A percentile compares a stretch with the other conserved stretches of the same genome.
phyloP scores from a whole-genome alignment of 2,329 filamentous ascomycete species.

The Fusarium marasasianum region DNA sequence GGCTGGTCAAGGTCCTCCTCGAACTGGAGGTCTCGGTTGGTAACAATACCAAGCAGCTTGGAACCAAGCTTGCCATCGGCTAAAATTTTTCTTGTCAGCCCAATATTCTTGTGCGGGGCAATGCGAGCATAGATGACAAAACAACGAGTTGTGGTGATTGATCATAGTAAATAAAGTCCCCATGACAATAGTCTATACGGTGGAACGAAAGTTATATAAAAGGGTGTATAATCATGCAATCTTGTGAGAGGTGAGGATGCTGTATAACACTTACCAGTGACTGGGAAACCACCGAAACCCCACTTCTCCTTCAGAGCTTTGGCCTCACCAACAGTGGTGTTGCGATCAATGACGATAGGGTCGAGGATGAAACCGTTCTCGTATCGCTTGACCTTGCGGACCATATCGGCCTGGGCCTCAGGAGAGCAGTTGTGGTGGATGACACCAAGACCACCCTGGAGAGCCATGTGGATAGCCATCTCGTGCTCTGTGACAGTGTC shows the following conservation, averaged over 20 bases:
- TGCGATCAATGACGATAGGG: slow-evolving; percentile 88
- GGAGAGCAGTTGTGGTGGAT: slow-evolving; percentile 99
- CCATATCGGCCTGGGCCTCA: slow-evolving; percentile 97
- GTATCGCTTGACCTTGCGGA: slow-evolving; percentile 98
- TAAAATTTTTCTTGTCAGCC: slow-evolving; percentile 53
- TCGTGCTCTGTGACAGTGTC: slow-evolving; percentile 99
- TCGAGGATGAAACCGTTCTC: slow-evolving; percentile 99
- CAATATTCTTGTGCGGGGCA: slow-evolving; percentile 24
- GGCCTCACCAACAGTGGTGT: slow-evolving; percentile 89
- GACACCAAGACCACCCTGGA: slow-evolving; percentile 88
- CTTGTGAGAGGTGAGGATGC: slow-evolving; percentile 21
- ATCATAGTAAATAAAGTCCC: slow-evolving; percentile 66
- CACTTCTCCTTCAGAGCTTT: slow-evolving; percentile 95
- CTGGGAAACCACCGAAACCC: slow-evolving; percentile 98
- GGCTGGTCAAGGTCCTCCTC: slow-evolving; percentile 77
- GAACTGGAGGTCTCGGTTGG: slow-evolving; percentile 97
- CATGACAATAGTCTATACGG: slow-evolving; percentile 89
- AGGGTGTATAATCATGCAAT: slow-evolving; percentile 81
- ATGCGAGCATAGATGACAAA: slow-evolving; percentile 12
- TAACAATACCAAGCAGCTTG: slow-evolving; percentile 96
- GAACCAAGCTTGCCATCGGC: slow-evolving; percentile 93
- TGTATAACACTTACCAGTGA: slow-evolving; percentile 81
- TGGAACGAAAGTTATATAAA: slow-evolving; percentile 99
- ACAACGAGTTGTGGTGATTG: slow-evolving; percentile 26
- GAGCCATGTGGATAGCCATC: slow-evolving; percentile 98